phyloP scores from a whole-genome alignment of 495 filamentous ascomycete species.

The Talaromyces liani region DNA sequence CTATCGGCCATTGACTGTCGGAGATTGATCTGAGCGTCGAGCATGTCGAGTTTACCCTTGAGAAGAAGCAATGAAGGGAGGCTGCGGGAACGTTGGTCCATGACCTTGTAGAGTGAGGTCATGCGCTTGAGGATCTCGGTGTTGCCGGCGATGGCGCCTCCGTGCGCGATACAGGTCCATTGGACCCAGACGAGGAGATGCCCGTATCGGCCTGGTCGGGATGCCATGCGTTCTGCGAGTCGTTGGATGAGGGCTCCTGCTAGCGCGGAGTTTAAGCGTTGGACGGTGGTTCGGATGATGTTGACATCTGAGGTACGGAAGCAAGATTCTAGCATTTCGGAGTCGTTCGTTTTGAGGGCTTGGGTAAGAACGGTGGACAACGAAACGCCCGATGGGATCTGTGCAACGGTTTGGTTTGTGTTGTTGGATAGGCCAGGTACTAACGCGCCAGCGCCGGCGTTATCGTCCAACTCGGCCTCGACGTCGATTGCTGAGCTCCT shows the following conservation, averaged over 20 bases:
- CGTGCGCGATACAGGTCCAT: conserved; percentile 91
- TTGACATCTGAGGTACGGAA: conserved; percentile 66
- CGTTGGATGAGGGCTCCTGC: conserved; percentile 70
- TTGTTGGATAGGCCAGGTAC: conserved; percentile 32
- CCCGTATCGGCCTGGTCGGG: conserved; percentile 79
- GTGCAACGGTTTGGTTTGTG: conserved; percentile 24
- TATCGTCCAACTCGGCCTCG: conserved; percentile 42
- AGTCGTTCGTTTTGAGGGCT: conserved; percentile 85
- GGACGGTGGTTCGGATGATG: conserved; percentile 79
- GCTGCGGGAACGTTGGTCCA: conserved; percentile 76
- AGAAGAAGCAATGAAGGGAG: conserved; percentile 78
- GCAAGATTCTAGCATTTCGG: conserved; percentile 81
- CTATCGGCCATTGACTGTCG: conserved; percentile 51
- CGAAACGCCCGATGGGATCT: conserved; percentile 67
- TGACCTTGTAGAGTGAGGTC: conserved; percentile 67
- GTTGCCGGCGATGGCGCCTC: conserved; percentile 80
- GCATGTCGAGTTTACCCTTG: conserved; percentile 88
- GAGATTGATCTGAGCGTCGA: conserved; percentile 77
- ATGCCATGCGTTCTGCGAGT: conserved; percentile 79
- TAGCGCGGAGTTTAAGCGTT: conserved; percentile 77
- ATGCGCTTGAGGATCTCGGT: conserved; percentile 71
- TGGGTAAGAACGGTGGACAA: conserved; percentile 86
- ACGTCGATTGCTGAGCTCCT: conserved; percentile 72
- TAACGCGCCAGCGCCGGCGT: conserved; percentile 30
- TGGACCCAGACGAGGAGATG: conserved; percentile 94